These are phyloP conservation scores for Triadica sebifera DNA, from an alignment of 345 rosid species.

Conservation along the genomic window DNA sequence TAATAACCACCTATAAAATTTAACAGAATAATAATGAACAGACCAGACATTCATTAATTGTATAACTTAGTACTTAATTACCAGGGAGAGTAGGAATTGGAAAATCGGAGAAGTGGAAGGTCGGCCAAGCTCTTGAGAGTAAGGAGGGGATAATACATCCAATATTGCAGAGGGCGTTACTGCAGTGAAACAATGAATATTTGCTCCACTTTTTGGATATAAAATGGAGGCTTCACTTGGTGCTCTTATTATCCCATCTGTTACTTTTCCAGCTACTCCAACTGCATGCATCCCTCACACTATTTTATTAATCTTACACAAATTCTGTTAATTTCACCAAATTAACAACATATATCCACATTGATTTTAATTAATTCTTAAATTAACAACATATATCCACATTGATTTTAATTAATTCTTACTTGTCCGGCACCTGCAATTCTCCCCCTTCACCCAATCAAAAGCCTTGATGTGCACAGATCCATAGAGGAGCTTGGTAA, in stretches of 20 bases:
- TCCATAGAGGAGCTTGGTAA: slow-evolving; percentile 52
- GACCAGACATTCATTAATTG: neutral
- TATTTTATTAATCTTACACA: too few species aligned
- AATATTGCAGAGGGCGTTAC: slow-evolving; percentile 51
- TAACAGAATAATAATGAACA: neutral
- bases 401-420: neutral
- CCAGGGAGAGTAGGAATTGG: slow-evolving; percentile 38
- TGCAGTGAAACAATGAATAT: slow-evolving; percentile 49
- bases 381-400: neutral
- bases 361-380: too few species aligned
- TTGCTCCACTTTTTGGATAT: slow-evolving; percentile 50
- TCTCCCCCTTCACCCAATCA: slow-evolving; percentile 37
- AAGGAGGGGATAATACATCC: slow-evolving; percentile 52
- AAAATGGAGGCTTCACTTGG: slow-evolving; percentile 37
- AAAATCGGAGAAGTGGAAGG: slow-evolving; percentile 39
- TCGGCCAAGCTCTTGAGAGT: slow-evolving; percentile 42
- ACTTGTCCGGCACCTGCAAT: slow-evolving; percentile 26
- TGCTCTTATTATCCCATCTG: slow-evolving; percentile 27
- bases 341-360: neutral
- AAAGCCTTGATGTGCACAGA: slow-evolving; percentile 41
- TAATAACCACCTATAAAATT: too few species aligned
- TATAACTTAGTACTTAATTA: neutral
- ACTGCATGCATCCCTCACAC: slow-evolving; percentile 16
- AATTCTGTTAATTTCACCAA: too few species aligned
- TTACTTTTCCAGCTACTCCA: slow-evolving; percentile 38